Percentiles rank a stretch among this genome's conserved stretches.
phyloP scores from a whole-genome alignment of 2,329 filamentous ascomycete species.

The Cladosporium sp. region DNA sequence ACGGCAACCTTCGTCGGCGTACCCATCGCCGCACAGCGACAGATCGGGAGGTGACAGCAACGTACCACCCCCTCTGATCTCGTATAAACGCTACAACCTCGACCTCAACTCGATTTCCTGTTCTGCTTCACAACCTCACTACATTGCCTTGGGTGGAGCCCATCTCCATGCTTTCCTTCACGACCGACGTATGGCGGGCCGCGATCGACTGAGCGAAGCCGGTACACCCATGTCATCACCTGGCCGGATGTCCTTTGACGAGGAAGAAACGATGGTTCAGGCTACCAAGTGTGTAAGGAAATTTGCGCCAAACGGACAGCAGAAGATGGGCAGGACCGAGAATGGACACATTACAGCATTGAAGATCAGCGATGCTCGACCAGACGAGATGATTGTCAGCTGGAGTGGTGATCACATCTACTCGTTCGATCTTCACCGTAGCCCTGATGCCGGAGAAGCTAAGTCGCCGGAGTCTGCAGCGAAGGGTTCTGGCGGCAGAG shows the following conservation, averaged over 20 bases:
- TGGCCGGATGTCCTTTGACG: constrained; percentile 44
- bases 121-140: constrained; percentile 67
- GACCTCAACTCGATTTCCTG: constrained; percentile 71
- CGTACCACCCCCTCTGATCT: constrained; percentile 65
- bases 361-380: constrained; percentile 69
- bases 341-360: constrained; percentile 69
- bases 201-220: constrained; percentile 57
- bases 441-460: constrained; percentile 56
- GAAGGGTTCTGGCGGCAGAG: constrained; percentile 29
- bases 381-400: constrained; percentile 67
- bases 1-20: constrained; percentile 64
- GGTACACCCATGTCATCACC: constrained; percentile 51
- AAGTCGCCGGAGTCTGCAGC: background rate
- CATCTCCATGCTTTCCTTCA: constrained; percentile 70
- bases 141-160: constrained; percentile 69
- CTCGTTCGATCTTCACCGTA: constrained; percentile 64
- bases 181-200: constrained; percentile 67
- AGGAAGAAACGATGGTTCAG: constrained; percentile 58
- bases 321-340: constrained; percentile 54
- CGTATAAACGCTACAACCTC: constrained; percentile 63
- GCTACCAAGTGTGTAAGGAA: constrained; percentile 67
- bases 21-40: constrained; percentile 54
- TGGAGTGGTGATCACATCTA: constrained; percentile 67
- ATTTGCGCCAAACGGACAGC: constrained; percentile 64
- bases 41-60: constrained; percentile 51